Evolutionary conservation across 352 stramenopile genomes (phyloP), one percentile per base, ranked within the genome.

Genomic region (Phytophthora meadii): DNA sequence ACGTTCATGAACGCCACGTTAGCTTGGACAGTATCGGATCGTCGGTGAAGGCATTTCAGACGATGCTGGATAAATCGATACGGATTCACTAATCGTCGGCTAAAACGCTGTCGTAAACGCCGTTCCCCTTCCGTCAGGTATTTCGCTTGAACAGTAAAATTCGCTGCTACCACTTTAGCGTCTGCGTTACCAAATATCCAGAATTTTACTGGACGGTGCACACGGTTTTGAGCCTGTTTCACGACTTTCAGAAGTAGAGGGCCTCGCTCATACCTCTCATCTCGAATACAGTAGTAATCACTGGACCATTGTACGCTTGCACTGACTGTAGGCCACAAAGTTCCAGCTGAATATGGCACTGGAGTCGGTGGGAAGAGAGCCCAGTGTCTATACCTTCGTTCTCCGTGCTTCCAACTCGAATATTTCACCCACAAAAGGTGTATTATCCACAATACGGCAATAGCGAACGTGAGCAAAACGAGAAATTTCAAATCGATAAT

Each of bases 401-500:
- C 24, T 6, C 36, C 15, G 14, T 49, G 22, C 3, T 57, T 44
- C 2, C 5, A 22, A 19, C 11, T 15, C 24, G 30, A 50, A 30
- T 45, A 61, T 11, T 61, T 37, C 7, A 61, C 3, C 44, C 55
- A 47, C 1, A 55, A 30, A 1, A 61, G n/a, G 1, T 28, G 58
- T 14, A 22, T n/a, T 17, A 25, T 14, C 46, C 59, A 59, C 10
- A 51, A n/a, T 24, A 22, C 34, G 15, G 42, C 47, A 9, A 74
- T 24, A 4, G 66, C 3, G 1, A 63, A 30, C 2, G 76, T 22
- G 1, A 77, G 30, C n/a, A 61, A 76, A 24, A 68, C 24, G 1
- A 81, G 30, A n/a, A 73, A 70, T 30, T 78, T 81, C 3, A 76
- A 36, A 11, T 81, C 72, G 11, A 78, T 75, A 5, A 77, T 36